Conservation (phyloP, 1,284 basidiomycete genomes). For the Leccinum subrobustum region DNA sequence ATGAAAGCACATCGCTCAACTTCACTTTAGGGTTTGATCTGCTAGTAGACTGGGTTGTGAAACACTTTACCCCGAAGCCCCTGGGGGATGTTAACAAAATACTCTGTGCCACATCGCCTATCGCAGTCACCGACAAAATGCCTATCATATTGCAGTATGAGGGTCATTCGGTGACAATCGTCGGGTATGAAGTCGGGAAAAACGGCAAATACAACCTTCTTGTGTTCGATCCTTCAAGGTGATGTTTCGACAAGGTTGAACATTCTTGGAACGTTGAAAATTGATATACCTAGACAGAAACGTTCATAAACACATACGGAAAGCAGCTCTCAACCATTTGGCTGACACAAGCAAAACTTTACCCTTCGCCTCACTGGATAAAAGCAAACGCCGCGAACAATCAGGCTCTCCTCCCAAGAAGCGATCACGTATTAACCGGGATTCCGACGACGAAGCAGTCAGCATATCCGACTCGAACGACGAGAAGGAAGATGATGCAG, state of each 20-base stretch:
- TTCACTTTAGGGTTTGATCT: constrained; percentile 31
- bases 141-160: constrained; percentile 79
- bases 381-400: constrained; percentile 20
- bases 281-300: constrained; percentile 21
- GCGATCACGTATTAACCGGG: constrained; percentile 25
- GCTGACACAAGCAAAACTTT: constrained; percentile 5
- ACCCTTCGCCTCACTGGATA: constrained; percentile 6
- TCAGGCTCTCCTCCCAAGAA: constrained; percentile 23
- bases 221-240: constrained; percentile 79
- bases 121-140: constrained; percentile 61
- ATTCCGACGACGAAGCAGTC: constrained; percentile 37
- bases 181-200: constrained; percentile 73
- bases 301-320: constrained; percentile 28
- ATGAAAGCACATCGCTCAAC: background rate
- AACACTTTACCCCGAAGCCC: constrained; percentile 55
- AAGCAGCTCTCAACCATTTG: constrained; percentile 32
- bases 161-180: constrained; percentile 82
- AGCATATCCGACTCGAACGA: constrained; percentile 32
- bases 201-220: constrained; percentile 63
- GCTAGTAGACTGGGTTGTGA: constrained; percentile 63
- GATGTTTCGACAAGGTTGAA: constrained; percentile 2
- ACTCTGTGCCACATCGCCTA: constrained; percentile 45
- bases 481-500: constrained; percentile 5
- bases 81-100: constrained; percentile 45
- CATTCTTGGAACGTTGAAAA: background rate